Conservation (phyloP, 2,329 filamentous ascomycete genomes). For the Akanthomyces muscarius region DNA sequence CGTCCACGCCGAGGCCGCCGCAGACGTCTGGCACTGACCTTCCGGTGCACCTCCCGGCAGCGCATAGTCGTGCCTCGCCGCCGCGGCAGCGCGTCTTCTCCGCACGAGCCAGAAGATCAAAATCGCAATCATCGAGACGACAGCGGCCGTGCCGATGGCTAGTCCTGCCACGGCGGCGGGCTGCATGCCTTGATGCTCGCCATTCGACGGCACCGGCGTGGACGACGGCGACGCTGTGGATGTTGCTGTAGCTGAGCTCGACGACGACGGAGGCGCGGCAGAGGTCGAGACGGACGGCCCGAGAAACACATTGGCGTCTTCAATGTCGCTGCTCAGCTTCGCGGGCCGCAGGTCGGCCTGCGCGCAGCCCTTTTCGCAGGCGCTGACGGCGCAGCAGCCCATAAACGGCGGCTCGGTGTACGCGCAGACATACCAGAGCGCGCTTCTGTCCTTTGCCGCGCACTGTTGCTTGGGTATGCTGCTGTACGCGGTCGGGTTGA, state of each 20-base stretch:
- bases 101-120: not conserved
- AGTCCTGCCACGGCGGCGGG: not conserved
- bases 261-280: too few relatives aligned
- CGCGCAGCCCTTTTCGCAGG: not conserved
- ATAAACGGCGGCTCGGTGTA: not conserved
- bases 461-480: not conserved
- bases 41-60: not conserved
- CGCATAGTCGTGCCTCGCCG: not conserved
- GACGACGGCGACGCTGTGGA: not conserved
- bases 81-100: not conserved
- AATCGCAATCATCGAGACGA: not conserved
- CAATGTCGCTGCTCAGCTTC: not conserved
- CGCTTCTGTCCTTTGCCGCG: not conserved
- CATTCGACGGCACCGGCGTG: not conserved
- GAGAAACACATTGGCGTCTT: not conserved
- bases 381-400: not conserved
- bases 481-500: not conserved
- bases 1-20: not conserved
- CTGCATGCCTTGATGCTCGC: not conserved
- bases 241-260: not conserved
- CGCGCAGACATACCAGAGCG: not conserved
- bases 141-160: not conserved
- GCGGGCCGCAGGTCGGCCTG: not conserved
- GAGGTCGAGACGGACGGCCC: not conserved
- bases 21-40: not conserved